Evolutionary conservation across 768 basidiomycete species (phyloP), one percentile per base, ranked within the genome.

Genomic region (Crassisporium funariophilum): DNA sequence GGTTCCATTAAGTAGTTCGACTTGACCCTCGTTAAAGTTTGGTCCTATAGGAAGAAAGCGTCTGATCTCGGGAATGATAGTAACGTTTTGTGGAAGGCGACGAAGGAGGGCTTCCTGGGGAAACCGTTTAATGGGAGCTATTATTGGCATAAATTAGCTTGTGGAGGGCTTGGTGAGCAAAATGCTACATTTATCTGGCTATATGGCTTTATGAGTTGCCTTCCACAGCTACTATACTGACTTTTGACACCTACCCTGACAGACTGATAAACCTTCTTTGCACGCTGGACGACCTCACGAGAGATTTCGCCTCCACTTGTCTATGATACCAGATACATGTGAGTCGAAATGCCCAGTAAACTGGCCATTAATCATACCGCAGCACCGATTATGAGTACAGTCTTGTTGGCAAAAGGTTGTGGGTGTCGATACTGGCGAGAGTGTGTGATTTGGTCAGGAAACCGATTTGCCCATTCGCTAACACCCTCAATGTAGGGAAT

Each of bases 341-440:
- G 36, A 47, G 8, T 9, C 37, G 33, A 19, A 19, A 31, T 15
- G 19, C 3, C 17, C 16, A 19, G 34, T 19, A 19, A 27, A 45
- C 22, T n/a, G 9, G 20, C 43, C 31, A 13, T n/a, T 20, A 6
- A 5, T 57, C 71, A 39, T 31, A 71, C 71, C 8, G 65, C 63
- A 11, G 67, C 68, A n/a, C 76, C 75, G 27, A 78, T 58, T 41
- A 77, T 61, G 1, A 77, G 63, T 0, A 75, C 68, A 1, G 68
- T 75, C 47, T 76, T 56, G 37, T 68, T 66, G 11, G 44, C 22
- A 33, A 64, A 71, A 1, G 46, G 24, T 19, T 74, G 66, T 0
- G 76, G 75, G 39, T 56, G 56, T 4, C 73, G 63, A 50, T 77
- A 78, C 31, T 71, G 69, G 22, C 75, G 57, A 7, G 74, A 70